Base-by-base conservation (phyloP, 768 basidiomycete genomes). In the Lentinula detonsa region DNA sequence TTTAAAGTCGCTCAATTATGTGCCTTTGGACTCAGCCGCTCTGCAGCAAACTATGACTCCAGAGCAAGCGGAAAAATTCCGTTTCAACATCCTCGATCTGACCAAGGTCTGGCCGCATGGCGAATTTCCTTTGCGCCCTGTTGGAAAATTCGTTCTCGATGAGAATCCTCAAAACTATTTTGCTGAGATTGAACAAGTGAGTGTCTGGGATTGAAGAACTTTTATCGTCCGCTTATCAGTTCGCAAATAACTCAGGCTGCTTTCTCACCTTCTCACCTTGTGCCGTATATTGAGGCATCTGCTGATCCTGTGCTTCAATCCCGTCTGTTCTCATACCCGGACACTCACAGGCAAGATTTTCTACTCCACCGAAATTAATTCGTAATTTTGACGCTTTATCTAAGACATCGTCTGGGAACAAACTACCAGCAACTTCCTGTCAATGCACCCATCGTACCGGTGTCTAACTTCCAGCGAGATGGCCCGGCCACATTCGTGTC, bases 291-390 rank as follows among this genome's bases (percentile, higher is more conserved):
- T 65, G 95, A 97, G 78, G 83, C 93, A 43, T 88, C 91, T 4
- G 84, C 87, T 21, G 95, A 98, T 74, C 95, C 95, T 23, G 91
- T 98, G 66, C 81, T 98, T 65, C 95, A 98, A 71, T 90, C 91
- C 21, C 91, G 95, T 59, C 83, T 97, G 52, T 98, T 97, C 86
- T 92, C 93, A 4, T 98, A 98, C 80, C 88, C 89, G 3, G 91
- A 93, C 70, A 91, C 91, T 40, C 90, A 92, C 71, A 88, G 57
- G 57, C 49, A 59, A 28, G 21, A n/a, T 4, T 28, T 28, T n/a
- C 7, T 23, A n/a, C 23, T 33, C 0, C 10, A 43, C 31, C 6
- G 10, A 15, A 33, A 13, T 4, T 8, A 18, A 9, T 28, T 7
- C 49, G 5, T 8, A 40, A 16, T 33, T 49, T 15, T 48, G 28